Evolutionary conservation across 257 asterid species (phyloP), one percentile per base, ranked within the genome.

Genomic region (Haberlea rhodopensis): DNA sequence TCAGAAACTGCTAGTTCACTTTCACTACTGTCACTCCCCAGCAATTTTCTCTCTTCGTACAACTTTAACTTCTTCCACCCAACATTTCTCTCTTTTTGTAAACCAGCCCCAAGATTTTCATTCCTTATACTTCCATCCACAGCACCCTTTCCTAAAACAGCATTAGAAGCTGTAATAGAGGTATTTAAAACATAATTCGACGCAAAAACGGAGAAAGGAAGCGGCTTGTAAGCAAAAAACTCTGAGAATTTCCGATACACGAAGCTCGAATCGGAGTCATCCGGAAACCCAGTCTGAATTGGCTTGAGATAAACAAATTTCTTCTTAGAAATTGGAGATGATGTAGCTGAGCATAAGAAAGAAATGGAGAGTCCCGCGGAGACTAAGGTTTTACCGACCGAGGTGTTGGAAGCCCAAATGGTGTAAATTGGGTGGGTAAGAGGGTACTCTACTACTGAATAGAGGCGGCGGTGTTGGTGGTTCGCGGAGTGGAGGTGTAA

Each of bases 301-400:
- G 99, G 97, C 79, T 94, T 94, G 46, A 94, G 81, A 68, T 90
- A 94, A 11, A 86, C 15, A 57, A 90, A 86, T 70, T 73, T 86
- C 75, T 77, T 84, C 74, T 76, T 84, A 21, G 79, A 53, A 63
- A 24, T 54, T 23, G 79, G 65, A 4, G 76, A n/a, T 5, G 81
- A 22, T 63, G 71, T 22, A 15, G 78, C 16, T 63, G 87, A 25
- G 40, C 71, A 79, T 48, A 90, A 84, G 60, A 87, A 94, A 52
- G 99, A 76, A 61, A 85, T 84, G 76, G 97, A 84, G 51, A 94
- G 91, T n/a, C 99, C 97, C 16, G 99, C 86, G 11, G 99, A 94
- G 71, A 94, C 96, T 4, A 94, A 88, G 84, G 97, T 94, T 82
- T 92, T 92, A 51, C 99, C 99, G 57, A 90, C 80, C 65, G 96